These are phyloP conservation scores for Penicillium sp. DNA, from an alignment of 2,329 filamentous ascomycete genomes.

Conservation along the genomic window DNA sequence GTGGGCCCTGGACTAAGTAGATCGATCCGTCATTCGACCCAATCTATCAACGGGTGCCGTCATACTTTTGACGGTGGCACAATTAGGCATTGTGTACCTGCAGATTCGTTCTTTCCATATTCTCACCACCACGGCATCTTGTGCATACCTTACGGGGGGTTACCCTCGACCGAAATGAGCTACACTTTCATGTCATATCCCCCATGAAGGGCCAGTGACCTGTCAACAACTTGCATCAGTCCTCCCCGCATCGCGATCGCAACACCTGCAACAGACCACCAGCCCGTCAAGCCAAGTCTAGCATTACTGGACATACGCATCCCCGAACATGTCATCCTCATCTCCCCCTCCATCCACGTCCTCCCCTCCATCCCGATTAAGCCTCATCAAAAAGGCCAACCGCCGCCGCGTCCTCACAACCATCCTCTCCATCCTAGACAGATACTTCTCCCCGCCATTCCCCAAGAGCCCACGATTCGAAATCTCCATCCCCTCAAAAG, in stretches of 20 bases:
- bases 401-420: slow-evolving; percentile 14
- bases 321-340: neutral
- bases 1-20: neutral
- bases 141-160: neutral
- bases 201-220: neutral
- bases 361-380: neutral
- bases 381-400: slow-evolving; percentile 13
- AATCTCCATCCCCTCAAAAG: slow-evolving; percentile 18
- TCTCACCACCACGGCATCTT: neutral
- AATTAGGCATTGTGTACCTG: too few relatives aligned
- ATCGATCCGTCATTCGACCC: neutral
- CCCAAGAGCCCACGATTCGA: slow-evolving; percentile 9
- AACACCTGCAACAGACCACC: neutral
- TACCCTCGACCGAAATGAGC: neutral
- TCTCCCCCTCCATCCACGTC: neutral
- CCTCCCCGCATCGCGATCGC: neutral
- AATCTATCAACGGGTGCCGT: neutral
- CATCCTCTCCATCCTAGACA: slow-evolving; percentile 18
- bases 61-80: neutral
- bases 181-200: neutral
- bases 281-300: neutral
- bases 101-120: too few relatives aligned
- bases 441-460: slow-evolving; percentile 18
- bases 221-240: neutral
- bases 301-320: too few relatives aligned